phyloP scores from a whole-genome alignment of 805 yeast species.

The Ogataea salicorniae region DNA sequence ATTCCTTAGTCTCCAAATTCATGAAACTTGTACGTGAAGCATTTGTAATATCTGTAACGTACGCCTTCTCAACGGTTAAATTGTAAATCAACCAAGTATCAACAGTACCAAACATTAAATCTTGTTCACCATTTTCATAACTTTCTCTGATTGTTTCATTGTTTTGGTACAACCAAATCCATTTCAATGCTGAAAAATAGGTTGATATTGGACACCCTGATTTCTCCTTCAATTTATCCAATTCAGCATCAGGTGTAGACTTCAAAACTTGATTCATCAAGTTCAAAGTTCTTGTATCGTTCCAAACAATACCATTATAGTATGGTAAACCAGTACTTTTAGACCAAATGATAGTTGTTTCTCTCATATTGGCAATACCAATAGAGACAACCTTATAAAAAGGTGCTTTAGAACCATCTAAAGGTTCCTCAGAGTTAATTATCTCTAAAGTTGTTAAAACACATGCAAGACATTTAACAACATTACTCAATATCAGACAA shows the following conservation, averaged over 20 bases:
- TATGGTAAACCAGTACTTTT: slow-evolving; percentile 76
- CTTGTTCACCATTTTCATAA: slow-evolving; percentile 65
- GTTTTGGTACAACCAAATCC: slow-evolving; percentile 85
- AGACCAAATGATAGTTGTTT: slow-evolving; percentile 88
- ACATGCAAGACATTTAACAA: slow-evolving; percentile 65
- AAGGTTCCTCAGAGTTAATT: slow-evolving; percentile 44
- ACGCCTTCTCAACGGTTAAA: slow-evolving; percentile 63
- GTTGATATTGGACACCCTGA: slow-evolving; percentile 89
- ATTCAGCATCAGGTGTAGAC: slow-evolving; percentile 47
- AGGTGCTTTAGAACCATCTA: slow-evolving; percentile 21
- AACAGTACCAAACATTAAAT: slow-evolving; percentile 86
- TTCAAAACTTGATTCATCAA: slow-evolving; percentile 60
- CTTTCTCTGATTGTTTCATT: slow-evolving; percentile 58
- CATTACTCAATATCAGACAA: slow-evolving; percentile 71
- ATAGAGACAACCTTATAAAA: slow-evolving; percentile 58
- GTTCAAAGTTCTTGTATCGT: slow-evolving; percentile 80
- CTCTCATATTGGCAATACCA: slow-evolving; percentile 95
- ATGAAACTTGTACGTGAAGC: slow-evolving; percentile 89
- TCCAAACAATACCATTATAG: slow-evolving; percentile 91
- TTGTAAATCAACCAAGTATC: slow-evolving; percentile 92
- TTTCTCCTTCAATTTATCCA: slow-evolving; percentile 53
- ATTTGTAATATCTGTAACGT: slow-evolving; percentile 83
- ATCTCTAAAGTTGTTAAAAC: slow-evolving; percentile 54
- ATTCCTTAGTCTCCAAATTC: slow-evolving; percentile 70
- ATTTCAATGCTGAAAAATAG: slow-evolving; percentile 85